Conservation (phyloP, 495 filamentous ascomycete genomes). For the Aspergillus incahuasiensis region DNA sequence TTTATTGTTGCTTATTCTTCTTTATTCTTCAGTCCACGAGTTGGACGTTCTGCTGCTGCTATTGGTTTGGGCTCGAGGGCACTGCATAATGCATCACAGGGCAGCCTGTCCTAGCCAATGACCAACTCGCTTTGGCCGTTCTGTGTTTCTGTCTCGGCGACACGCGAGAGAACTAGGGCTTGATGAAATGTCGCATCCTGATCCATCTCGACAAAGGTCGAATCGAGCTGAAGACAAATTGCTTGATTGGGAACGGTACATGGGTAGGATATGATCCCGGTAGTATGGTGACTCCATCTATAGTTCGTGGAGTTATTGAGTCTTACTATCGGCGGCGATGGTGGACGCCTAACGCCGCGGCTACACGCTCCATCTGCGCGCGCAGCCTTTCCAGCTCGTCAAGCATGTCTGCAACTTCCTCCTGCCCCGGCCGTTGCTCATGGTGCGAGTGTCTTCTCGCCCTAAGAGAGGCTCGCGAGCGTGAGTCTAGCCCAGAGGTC, state of each 20-base stretch:
- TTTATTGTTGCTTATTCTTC: conserved; percentile 4
- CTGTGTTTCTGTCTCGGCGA: not conserved
- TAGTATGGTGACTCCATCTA: not conserved
- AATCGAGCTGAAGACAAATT: not conserved
- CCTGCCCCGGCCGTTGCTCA: conserved; percentile 19
- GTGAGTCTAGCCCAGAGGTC: conserved; percentile 23
- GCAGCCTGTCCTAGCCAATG: not conserved
- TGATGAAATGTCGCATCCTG: not conserved
- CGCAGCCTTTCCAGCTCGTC: conserved; percentile 39
- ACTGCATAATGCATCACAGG: not conserved
- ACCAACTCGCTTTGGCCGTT: not conserved
- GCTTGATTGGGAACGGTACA: conserved; percentile 11
- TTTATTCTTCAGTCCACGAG: not conserved
- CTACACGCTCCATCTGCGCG: conserved; percentile 36
- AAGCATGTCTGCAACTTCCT: conserved; percentile 32
- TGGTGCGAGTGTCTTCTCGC: conserved; percentile 16
- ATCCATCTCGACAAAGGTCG: not conserved
- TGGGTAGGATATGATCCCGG: not conserved
- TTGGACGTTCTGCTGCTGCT: not conserved
- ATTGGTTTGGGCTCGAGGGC: not conserved
- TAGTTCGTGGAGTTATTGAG: not conserved
- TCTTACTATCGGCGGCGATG: conserved; percentile 13
- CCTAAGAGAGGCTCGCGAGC: conserved; percentile 18
- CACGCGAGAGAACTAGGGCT: not conserved
- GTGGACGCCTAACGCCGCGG: conserved; percentile 23